Evolutionary conservation across 805 yeast species (phyloP), one percentile per base, ranked within the genome.

Genomic region (Saccharomycopsis sp.): DNA sequence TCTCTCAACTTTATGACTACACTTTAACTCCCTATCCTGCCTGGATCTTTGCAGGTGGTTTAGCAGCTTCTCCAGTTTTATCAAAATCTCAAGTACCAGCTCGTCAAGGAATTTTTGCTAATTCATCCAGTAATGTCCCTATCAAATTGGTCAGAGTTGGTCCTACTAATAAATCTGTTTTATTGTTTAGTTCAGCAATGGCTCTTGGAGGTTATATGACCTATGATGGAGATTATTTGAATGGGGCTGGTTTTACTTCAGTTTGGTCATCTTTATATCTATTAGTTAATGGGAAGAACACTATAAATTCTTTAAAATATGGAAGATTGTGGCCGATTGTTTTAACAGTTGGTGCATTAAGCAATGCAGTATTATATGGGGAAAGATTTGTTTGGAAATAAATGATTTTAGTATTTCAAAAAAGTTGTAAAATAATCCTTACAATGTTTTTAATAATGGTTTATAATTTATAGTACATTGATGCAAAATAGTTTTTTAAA

Each of bases 211-310:
- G 83, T 3, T 80, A 74, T 64, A 79, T 87, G 64, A 70, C 80
- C 31, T 66, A 67, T 48, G 96, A 87, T 54, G 79, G 83, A 13
- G 95, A 86, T 52, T 59, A 74, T 17, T 69, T 70, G 34, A 77
- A 82, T 58, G 96, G 94, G 3, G 69, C 89, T 1, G 95, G 95
- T 0, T 80, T 87, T 52, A 63, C 71, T 5, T 66, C 74, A 51
- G 94, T 92, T 2, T 88, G 96, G 95, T 74, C 84, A 5, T 57
- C 81, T 5, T 58, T 87, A 43, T 88, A 84, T 52, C 54, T 79
- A 43, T 55, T 87, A 10, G 84, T 79, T 13, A 83, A 84, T 53
- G 85, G 86, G 1, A 68, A 67, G 30, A 69, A 74, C 5, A 64
- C 82, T 10, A 36, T 79, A 21, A 64, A 61, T 33, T 68, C 71